Base-by-base conservation (phyloP, 106 monocot genomes). In the Dactylorhiza incarnata region DNA sequence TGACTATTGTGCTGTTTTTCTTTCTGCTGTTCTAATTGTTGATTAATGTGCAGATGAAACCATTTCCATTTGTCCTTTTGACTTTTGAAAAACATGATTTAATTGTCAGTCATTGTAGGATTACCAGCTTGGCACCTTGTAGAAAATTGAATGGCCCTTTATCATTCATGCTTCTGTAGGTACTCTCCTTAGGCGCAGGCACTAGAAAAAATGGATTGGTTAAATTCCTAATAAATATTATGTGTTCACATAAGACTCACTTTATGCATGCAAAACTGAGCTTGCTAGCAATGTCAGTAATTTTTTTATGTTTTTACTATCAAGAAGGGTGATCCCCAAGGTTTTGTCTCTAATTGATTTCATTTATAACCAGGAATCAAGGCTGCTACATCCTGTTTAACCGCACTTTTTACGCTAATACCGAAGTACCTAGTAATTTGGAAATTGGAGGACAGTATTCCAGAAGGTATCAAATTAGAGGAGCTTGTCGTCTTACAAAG, bases 351-450 rank as follows among this genome's bases (percentile, higher is more conserved):
- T 65, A 26, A 65, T 24, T n/a, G 14, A 13, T 65, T 24, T 29
- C 7, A 15, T 63, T 55, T 68, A 22, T 4, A 48, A 3, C 54
- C 69, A 89, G 89, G 83, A 74, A 53, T 55, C 75, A 74, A 4
- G 48, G 74, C 45, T 46, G 75, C 65, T 48, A 49, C 29, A 66
- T 77, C 58, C 14, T 79, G 45, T 67, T 76, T 51, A 61, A 68
- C 65, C 76, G 66, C 12, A 14, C 72, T 59, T 72, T 46, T 51
- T 73, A 49, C 7, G 61, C 78, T 26, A 73, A 72, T n/a, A 37
- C 56, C 9, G 81, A 81, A 58, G 51, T 63, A 29, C 49, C 37
- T 24, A 48, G 44, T 71, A 56, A 49, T 48, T 55, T 73, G 37
- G 74, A 76, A 24, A 56, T 45, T 55, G 69, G 58, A 66, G 81